Evolutionary conservation across 129 eudicot species (phyloP).

Genomic region (Lactuca saligna): DNA sequence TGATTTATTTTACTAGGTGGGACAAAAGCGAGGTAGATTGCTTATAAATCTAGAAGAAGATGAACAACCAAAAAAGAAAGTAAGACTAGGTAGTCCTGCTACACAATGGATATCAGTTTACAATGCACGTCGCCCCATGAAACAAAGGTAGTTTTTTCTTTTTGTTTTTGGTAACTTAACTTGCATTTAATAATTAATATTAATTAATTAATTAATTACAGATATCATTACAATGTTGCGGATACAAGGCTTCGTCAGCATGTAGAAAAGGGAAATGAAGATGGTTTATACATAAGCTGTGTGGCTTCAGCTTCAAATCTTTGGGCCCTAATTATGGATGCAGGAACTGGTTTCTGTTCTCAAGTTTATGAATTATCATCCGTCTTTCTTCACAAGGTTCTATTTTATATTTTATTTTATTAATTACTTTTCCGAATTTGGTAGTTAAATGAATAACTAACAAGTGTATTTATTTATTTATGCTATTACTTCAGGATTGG

Average conservation of each 20-base stretch:
- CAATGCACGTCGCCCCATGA: constrained; percentile 80
- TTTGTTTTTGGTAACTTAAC: background rate
- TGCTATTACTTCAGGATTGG: constrained; percentile 66
- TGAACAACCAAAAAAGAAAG: constrained; percentile 60
- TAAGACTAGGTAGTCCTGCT: constrained; percentile 73
- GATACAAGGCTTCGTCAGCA: constrained; percentile 69
- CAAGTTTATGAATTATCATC: constrained; percentile 86
- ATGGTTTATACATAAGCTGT: constrained; percentile 85
- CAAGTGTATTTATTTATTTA: background rate
- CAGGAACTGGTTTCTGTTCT: constrained; percentile 79
- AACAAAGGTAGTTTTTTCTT: constrained; percentile 60
- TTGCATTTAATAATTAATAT: background rate
- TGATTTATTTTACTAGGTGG: constrained; percentile 33
- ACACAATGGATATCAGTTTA: constrained; percentile 84
- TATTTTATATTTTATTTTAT: constrained; percentile 2
- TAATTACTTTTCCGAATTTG: background rate
- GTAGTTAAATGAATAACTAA: background rate
- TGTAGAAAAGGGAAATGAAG: constrained; percentile 93
- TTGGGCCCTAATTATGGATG: constrained; percentile 99
- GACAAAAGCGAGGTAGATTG: constrained; percentile 55
- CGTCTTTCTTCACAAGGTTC: constrained; percentile 39
- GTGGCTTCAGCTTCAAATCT: constrained; percentile 88
- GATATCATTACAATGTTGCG: constrained; percentile 81
- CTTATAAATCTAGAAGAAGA: constrained; percentile 47
- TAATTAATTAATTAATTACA: constrained; percentile 16